Evolutionary conservation across 2,329 filamentous ascomycete genomes (phyloP).

Genomic region (Aspergillus pseudonomiae): DNA sequence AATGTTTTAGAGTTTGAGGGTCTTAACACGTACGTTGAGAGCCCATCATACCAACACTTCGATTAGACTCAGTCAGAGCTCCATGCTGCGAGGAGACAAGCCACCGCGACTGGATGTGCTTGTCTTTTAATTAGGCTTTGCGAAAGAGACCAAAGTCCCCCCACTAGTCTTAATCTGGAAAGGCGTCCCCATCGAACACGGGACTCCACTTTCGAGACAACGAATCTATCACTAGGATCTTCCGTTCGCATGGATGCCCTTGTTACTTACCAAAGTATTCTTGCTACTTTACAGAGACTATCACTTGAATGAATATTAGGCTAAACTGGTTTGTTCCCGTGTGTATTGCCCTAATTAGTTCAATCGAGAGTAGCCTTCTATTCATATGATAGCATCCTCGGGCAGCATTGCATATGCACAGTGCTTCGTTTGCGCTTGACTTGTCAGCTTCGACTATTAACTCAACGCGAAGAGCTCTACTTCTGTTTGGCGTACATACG

Average conservation of each 20-base stretch:
- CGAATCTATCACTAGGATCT: background rate
- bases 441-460: background rate
- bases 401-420: background rate
- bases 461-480: background rate
- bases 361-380: background rate
- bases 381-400: background rate
- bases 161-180: background rate
- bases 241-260: background rate
- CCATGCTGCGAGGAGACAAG: background rate
- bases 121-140: background rate
- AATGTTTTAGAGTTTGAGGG: background rate
- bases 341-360: background rate
- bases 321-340: background rate
- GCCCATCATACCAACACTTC: constrained; percentile 8
- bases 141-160: background rate
- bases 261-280: background rate
- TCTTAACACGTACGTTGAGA: constrained; percentile 17
- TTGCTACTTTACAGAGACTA: background rate
- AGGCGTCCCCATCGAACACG: background rate
- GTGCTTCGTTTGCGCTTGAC: background rate
- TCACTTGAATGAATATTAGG: background rate
- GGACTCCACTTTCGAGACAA: background rate
- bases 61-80: background rate
- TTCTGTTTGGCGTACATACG: background rate
- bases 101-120: background rate